Percentiles rank a stretch among this genome's conserved stretches.
Conservation (phyloP, 2,329 filamentous ascomycete genomes). For the Aureobasidium pullulans region DNA sequence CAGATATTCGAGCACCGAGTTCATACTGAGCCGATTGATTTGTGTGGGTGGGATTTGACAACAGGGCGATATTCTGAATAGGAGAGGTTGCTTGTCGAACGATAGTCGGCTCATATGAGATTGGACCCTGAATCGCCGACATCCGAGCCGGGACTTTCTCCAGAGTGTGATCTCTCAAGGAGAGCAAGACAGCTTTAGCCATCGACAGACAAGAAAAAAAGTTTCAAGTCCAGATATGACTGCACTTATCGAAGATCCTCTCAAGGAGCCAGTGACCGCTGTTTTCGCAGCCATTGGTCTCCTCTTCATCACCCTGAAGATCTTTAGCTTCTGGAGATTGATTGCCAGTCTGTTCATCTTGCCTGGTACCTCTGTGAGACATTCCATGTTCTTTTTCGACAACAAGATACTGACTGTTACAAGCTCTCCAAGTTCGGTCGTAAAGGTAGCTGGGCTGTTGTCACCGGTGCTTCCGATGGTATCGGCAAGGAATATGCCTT, state of each 20-base stretch:
- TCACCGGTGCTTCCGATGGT: constrained; percentile 93
- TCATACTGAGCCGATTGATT: constrained; percentile 21
- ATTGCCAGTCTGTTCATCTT: constrained; percentile 43
- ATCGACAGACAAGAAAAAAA: neutral
- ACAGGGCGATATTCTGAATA: neutral
- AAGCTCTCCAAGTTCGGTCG: constrained; percentile 86
- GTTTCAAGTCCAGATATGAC: neutral
- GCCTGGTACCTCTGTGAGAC: constrained; percentile 39
- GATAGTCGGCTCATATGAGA: neutral
- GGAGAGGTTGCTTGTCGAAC: neutral
- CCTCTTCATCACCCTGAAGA: constrained; percentile 30
- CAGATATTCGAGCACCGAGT: constrained; percentile 28
- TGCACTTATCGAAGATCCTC: constrained; percentile 19
- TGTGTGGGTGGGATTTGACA: neutral
- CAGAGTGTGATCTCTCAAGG: neutral
- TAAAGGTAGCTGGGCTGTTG: constrained; percentile 85
- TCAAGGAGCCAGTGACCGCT: constrained; percentile 26
- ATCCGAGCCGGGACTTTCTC: neutral
- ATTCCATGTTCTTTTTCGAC: neutral
- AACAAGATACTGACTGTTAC: constrained; percentile 12
- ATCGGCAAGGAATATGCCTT: constrained; percentile 93
- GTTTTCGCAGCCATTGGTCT: constrained; percentile 31
- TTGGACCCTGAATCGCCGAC: constrained; percentile 9
- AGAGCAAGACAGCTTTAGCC: neutral
- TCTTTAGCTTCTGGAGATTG: constrained; percentile 41